These are phyloP conservation scores for Daldinia grandis DNA, from an alignment of 495 filamentous ascomycete genomes.

Conservation along the genomic window DNA sequence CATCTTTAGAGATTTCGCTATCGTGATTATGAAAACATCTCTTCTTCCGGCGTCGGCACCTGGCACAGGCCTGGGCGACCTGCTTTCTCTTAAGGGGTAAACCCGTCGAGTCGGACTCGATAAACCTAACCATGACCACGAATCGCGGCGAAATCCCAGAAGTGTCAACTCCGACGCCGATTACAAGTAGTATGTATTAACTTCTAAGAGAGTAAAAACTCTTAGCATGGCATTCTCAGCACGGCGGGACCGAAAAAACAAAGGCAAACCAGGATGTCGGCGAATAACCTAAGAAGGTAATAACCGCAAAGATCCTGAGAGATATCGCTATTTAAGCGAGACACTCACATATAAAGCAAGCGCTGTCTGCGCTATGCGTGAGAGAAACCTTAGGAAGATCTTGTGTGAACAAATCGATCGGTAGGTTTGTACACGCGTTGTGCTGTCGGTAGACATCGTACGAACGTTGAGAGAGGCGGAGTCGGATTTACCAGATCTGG, in stretches of 20 bases:
- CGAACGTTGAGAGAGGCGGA: background rate
- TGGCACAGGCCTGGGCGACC: constrained; percentile 55
- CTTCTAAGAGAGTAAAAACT: background rate
- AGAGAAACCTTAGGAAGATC: background rate
- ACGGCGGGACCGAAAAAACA: background rate
- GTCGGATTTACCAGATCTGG: constrained; percentile 31
- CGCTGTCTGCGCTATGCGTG: background rate
- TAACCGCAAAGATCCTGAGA: background rate
- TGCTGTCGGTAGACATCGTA: constrained; percentile 3
- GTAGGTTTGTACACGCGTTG: background rate
- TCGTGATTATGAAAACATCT: constrained; percentile 46
- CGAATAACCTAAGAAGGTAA: background rate
- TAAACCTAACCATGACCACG: constrained; percentile 52
- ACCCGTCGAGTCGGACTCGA: constrained; percentile 54
- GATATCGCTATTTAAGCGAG: background rate
- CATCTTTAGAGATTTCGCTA: background rate
- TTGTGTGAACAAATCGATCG: background rate
- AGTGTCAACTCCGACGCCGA: constrained; percentile 32
- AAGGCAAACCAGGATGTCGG: background rate
- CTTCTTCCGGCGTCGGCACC: constrained; percentile 58
- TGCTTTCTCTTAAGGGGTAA: constrained; percentile 59
- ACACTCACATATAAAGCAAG: background rate
- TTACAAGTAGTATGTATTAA: constrained; percentile 2
- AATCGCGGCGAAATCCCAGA: constrained; percentile 14
- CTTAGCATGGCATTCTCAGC: constrained; percentile 8